Evolutionary conservation across 805 yeast genomes (phyloP).

Genomic region (Ogataea trehalophila): DNA sequence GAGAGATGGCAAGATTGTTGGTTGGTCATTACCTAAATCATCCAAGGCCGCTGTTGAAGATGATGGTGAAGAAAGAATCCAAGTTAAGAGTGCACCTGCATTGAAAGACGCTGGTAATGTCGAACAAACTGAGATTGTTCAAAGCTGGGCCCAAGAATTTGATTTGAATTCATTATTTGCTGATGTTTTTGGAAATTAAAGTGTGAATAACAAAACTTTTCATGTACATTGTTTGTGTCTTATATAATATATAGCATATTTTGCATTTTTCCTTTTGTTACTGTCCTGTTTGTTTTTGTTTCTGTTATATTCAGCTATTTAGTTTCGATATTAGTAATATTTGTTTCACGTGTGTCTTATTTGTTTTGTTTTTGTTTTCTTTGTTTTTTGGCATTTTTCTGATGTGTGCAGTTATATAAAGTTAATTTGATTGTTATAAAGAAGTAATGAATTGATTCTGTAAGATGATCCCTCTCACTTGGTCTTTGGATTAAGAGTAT

Average conservation of each 20-base stretch:
- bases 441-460: too few relatives aligned
- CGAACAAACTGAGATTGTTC: constrained; percentile 76
- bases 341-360: too few relatives aligned
- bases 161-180: constrained; percentile 79
- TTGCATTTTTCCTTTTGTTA: too few relatives aligned
- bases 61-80: constrained; percentile 31
- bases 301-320: too few relatives aligned
- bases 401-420: too few relatives aligned
- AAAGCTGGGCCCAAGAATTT: constrained; percentile 89
- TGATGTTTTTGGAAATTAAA: constrained; percentile 29
- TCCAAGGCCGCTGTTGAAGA: constrained; percentile 34
- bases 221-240: not conserved
- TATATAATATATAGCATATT: not conserved
- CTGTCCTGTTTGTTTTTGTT: too few relatives aligned
- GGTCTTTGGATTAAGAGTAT: too few relatives aligned
- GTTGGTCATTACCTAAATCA: constrained; percentile 76
- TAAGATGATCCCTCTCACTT: too few relatives aligned
- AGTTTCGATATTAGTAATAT: too few relatives aligned
- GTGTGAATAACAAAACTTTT: not conserved
- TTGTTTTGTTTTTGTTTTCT: too few relatives aligned
- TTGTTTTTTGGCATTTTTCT: too few relatives aligned
- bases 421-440: too few relatives aligned
- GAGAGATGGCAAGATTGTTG: constrained; percentile 92
- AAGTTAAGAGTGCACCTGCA: constrained; percentile 25
- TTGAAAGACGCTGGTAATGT: constrained; percentile 40